Evolutionary conservation across 2,329 filamentous ascomycete genomes (phyloP).

Genomic region (Corinectria fuckeliana): DNA sequence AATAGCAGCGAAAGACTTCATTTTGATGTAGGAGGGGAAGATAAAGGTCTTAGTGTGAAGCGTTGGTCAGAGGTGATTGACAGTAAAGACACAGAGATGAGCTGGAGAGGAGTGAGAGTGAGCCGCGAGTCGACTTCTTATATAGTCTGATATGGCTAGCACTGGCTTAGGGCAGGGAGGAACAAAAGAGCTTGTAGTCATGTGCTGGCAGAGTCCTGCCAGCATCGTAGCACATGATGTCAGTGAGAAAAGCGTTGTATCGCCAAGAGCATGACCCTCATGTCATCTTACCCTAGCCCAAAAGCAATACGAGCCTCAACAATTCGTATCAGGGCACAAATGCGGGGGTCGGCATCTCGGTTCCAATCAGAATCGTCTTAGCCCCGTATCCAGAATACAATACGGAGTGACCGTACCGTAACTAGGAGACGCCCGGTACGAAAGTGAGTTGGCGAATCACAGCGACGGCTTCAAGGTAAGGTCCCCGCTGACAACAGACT

Average conservation of each 20-base stretch:
- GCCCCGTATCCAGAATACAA: background rate
- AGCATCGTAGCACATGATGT: background rate
- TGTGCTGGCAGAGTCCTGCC: background rate
- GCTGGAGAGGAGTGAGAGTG: background rate
- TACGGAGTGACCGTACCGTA: background rate
- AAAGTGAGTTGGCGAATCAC: background rate
- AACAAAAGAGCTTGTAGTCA: background rate
- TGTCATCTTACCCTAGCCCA: background rate
- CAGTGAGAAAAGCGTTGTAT: background rate
- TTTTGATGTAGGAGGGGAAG: conserved; percentile 26
- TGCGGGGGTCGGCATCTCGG: background rate
- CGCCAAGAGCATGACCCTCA: background rate
- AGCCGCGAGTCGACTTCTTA: background rate
- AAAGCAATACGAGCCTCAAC: background rate
- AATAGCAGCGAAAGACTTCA: conserved; percentile 39
- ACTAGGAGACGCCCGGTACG: background rate
- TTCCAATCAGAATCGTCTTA: background rate
- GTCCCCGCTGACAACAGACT: background rate
- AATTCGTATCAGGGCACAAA: background rate
- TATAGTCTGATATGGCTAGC: background rate
- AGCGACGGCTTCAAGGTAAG: background rate
- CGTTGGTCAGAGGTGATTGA: background rate
- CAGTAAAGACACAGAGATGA: background rate
- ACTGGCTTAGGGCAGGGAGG: background rate
- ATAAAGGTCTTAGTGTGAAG: background rate